phyloP scores from a whole-genome alignment of 768 basidiomycete species.

The Lentinula guzmanii region DNA sequence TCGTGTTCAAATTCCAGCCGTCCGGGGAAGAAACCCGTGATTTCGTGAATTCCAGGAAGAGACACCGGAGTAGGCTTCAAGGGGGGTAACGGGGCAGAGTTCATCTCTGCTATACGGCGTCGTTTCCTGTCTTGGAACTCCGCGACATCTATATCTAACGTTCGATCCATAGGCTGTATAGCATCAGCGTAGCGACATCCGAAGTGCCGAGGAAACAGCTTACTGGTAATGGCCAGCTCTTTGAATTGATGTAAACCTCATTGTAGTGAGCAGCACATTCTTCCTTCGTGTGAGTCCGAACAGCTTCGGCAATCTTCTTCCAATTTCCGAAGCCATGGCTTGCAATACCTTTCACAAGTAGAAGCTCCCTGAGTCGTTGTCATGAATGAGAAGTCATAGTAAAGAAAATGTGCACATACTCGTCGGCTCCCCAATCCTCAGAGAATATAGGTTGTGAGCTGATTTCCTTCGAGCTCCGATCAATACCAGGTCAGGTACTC shows the following conservation, averaged over 20 bases:
- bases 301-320: conserved; percentile 92
- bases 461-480: conserved; percentile 57
- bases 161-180: conserved; percentile 42
- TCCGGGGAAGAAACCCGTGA: conserved; percentile 89
- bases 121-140: conserved; percentile 90
- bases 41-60: conserved; percentile 86
- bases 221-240: conserved; percentile 78
- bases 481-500: not conserved
- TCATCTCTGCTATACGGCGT: conserved; percentile 79
- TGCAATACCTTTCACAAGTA: conserved; percentile 83
- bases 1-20: conserved; percentile 99
- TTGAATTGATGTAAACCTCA: conserved; percentile 71
- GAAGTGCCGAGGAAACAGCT: conserved; percentile 18
- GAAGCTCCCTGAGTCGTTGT: conserved; percentile 59
- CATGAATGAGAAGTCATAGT: not conserved
- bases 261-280: conserved; percentile 91
- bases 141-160: conserved; percentile 70
- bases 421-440: conserved; percentile 96
- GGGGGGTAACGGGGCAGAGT: conserved; percentile 44
- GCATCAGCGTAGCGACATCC: conserved; percentile 8
- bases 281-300: conserved; percentile 90
- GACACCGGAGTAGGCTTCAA: conserved; percentile 81
- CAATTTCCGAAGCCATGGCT: conserved; percentile 92
- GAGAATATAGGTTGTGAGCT: conserved; percentile 96
- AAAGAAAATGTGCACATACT: conserved; percentile 44